phyloP scores from a whole-genome alignment of 2,329 filamentous ascomycete species.

The Aphanoascus verrucosus region DNA sequence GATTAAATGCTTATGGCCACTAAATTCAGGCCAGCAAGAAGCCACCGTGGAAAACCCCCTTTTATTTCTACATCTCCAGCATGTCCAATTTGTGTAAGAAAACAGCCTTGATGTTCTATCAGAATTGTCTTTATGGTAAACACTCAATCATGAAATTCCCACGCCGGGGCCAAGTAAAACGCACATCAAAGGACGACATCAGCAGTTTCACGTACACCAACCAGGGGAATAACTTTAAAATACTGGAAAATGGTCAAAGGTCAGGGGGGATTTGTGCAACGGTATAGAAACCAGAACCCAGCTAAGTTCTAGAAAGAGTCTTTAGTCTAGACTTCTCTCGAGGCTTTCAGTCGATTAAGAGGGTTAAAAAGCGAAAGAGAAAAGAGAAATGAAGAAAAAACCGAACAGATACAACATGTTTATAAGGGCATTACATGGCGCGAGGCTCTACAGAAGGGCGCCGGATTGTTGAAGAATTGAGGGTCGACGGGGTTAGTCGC shows the following conservation, averaged over 20 bases:
- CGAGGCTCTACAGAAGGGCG: background rate
- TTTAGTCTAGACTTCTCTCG: background rate
- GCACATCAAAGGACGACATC: background rate
- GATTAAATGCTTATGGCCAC: no score
- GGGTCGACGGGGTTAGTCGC: background rate
- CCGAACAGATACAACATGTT: conserved; percentile 5
- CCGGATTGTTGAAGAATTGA: background rate
- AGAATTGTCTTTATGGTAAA: background rate
- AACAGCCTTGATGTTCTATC: conserved; percentile 7
- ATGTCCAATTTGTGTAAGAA: background rate
- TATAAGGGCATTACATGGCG: background rate
- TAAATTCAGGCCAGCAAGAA: no score
- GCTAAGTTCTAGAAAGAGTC: background rate
- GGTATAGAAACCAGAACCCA: background rate
- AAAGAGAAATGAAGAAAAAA: background rate
- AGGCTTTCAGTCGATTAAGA: conserved; percentile 1
- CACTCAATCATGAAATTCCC: conserved; percentile 4
- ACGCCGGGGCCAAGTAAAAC: conserved; percentile 9
- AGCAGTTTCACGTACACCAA: background rate
- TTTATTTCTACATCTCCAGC: no score
- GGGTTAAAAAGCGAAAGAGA: background rate
- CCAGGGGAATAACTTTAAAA: background rate
- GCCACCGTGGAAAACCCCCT: no score
- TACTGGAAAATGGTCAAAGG: background rate
- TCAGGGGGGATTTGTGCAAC: background rate